Evolutionary conservation across 441 rosid species (phyloP).

Genomic region (Macaranga tanarius): DNA sequence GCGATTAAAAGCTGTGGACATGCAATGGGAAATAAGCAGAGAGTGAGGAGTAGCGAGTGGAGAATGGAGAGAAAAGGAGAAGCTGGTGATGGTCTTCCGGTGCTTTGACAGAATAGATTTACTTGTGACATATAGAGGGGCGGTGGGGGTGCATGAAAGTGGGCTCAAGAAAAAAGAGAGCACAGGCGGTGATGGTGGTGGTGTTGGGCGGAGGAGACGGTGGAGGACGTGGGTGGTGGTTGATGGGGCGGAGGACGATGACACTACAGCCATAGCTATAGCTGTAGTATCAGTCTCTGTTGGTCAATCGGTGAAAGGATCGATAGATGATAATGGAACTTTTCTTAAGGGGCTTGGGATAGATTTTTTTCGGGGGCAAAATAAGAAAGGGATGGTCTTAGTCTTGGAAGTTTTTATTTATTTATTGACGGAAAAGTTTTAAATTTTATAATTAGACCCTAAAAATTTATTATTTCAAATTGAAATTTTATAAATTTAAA

Average conservation of each 20-base stretch:
- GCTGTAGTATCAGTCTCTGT: neutral
- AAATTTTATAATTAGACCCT: too few relatives aligned
- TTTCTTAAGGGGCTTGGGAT: neutral
- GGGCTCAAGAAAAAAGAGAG: conserved; percentile 34
- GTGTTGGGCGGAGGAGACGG: conserved; percentile 20
- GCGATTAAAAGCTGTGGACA: conserved; percentile 16
- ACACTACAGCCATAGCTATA: conserved; percentile 39
- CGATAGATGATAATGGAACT: neutral
- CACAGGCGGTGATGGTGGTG: conserved; percentile 22
- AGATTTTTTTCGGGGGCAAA: too few relatives aligned
- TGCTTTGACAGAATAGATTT: conserved; percentile 17
- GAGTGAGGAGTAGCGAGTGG: conserved; percentile 21
- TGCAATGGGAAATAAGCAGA: conserved; percentile 18
- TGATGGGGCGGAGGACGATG: conserved; percentile 21
- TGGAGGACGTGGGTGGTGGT: conserved; percentile 33
- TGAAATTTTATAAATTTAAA: too few relatives aligned
- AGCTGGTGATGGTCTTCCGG: conserved; percentile 11
- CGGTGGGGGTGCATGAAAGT: conserved; percentile 27
- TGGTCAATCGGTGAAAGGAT: neutral
- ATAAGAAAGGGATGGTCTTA: too few relatives aligned
- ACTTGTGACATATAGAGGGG: conserved; percentile 5
- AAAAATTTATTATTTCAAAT: too few relatives aligned
- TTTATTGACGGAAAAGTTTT: too few relatives aligned
- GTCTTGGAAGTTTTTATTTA: too few relatives aligned
- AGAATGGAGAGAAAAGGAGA: conserved; percentile 25